Percentiles rank a stretch among this genome's conserved stretches.
These are phyloP conservation scores for Eucalyptus brandiana DNA, from an alignment of 345 rosid species.

Conservation along the genomic window DNA sequence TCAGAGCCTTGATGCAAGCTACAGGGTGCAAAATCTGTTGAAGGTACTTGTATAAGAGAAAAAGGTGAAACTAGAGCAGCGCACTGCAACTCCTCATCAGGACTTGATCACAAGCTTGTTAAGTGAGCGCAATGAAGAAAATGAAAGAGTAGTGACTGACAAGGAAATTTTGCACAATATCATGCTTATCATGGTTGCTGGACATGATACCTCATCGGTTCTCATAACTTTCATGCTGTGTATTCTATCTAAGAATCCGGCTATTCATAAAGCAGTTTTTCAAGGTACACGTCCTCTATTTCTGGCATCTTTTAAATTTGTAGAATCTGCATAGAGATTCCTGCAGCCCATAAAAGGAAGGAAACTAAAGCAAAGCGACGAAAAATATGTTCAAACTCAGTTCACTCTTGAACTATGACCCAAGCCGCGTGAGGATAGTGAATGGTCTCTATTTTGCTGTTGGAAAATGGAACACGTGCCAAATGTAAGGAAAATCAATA, in stretches of 20 bases:
- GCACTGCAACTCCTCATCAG: constrained; percentile 5
- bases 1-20: constrained; percentile 22
- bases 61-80: constrained; percentile 12
- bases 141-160: constrained; percentile 10
- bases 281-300: constrained; percentile 9
- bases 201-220: constrained; percentile 39
- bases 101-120: constrained; percentile 40
- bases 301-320: neutral
- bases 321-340: neutral
- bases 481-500: neutral
- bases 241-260: constrained; percentile 25
- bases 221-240: constrained; percentile 35
- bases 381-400: neutral
- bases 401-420: neutral
- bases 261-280: constrained; percentile 25
- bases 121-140: neutral
- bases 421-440: neutral
- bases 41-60: constrained; percentile 21
- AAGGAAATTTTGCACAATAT: constrained; percentile 38
- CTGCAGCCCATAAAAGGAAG: neutral
- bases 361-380: neutral
- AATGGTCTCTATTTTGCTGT: no score
- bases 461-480: neutral
- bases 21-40: constrained; percentile 6
- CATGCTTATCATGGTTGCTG: constrained; percentile 48